A percentile compares a stretch with the other conserved stretches of the same genome.
These are phyloP conservation scores for Arthrobotrys sphaeroides DNA, from an alignment of 2,329 filamentous ascomycete genomes.

Conservation along the genomic window DNA sequence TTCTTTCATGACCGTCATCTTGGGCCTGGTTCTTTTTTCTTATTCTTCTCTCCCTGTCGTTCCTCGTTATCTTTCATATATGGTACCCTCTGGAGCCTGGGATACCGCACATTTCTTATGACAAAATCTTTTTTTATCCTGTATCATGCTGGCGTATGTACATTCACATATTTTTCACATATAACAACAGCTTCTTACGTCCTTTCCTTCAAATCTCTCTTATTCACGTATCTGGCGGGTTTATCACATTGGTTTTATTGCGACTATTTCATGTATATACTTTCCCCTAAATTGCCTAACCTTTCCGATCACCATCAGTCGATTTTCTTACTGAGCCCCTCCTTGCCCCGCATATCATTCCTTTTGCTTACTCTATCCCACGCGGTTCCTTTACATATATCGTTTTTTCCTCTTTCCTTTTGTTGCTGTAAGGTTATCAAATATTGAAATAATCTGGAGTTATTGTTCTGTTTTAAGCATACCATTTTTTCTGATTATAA, in stretches of 20 bases:
- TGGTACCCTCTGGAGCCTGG: slow-evolving; percentile 37
- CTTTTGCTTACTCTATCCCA: background rate
- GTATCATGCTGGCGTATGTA: slow-evolving; percentile 55
- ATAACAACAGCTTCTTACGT: slow-evolving; percentile 52
- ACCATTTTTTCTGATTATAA: background rate
- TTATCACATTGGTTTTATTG: slow-evolving; percentile 49
- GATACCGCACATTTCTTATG: slow-evolving; percentile 32
- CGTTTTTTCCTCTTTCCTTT: background rate
- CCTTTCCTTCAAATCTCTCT: slow-evolving; percentile 22
- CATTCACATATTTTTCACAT: slow-evolving; percentile 43
- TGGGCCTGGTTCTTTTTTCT: slow-evolving; percentile 41
- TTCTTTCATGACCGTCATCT: slow-evolving; percentile 47
- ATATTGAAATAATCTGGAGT: slow-evolving; percentile 20
- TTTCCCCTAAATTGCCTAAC: slow-evolving; percentile 49
- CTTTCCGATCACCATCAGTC: slow-evolving; percentile 12
- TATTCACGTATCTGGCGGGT: slow-evolving; percentile 42
- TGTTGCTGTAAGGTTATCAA: slow-evolving; percentile 11
- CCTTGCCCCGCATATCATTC: slow-evolving; percentile 7
- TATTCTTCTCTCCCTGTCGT: slow-evolving; percentile 9
- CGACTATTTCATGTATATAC: slow-evolving; percentile 48
- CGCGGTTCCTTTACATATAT: background rate
- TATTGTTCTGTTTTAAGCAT: slow-evolving; percentile 8
- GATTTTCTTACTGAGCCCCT: background rate
- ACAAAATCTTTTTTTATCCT: slow-evolving; percentile 52
- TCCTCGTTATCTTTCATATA: slow-evolving; percentile 22